These are phyloP conservation scores for Pyrus pyrifolia DNA, from an alignment of 306 rosid species.

Conservation along the genomic window DNA sequence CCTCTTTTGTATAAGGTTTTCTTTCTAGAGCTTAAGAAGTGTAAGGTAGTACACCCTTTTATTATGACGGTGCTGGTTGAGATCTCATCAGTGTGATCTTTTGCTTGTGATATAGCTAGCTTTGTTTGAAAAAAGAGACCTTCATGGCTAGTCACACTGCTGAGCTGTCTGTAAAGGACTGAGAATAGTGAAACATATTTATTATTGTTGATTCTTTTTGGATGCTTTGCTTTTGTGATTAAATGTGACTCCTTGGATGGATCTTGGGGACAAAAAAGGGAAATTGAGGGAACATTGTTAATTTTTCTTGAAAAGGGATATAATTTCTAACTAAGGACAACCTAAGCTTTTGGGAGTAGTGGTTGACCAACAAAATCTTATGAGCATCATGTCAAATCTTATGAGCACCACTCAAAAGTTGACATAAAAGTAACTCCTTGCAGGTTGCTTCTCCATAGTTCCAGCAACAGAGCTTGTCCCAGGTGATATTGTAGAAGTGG, in stretches of 20 bases:
- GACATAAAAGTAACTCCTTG: constrained; percentile 20
- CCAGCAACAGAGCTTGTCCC: constrained; percentile 95
- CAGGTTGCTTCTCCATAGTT: constrained; percentile 94
- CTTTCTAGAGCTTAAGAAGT: not conserved
- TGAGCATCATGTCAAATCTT: not conserved
- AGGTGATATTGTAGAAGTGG: constrained; percentile 89
- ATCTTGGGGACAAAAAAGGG: not conserved
- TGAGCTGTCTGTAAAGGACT: not conserved
- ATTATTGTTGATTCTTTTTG: not conserved
- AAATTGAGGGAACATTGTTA: not conserved
- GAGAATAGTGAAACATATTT: not conserved
- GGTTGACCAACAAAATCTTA: not conserved
- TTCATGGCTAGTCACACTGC: not conserved
- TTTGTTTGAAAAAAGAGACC: not conserved
- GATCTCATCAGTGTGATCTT: not conserved
- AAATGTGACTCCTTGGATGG: not conserved
- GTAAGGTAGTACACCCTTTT: not conserved
- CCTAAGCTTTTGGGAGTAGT: not conserved
- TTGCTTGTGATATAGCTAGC: not conserved
- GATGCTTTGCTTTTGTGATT: not conserved
- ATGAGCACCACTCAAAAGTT: not conserved
- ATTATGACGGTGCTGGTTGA: not conserved
- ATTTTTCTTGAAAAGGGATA: not conserved
- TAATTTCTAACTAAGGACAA: not conserved
- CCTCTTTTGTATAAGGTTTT: constrained; percentile 3